Evolutionary conservation across 768 basidiomycete species (phyloP).

Genomic region (Lactarius vividus): DNA sequence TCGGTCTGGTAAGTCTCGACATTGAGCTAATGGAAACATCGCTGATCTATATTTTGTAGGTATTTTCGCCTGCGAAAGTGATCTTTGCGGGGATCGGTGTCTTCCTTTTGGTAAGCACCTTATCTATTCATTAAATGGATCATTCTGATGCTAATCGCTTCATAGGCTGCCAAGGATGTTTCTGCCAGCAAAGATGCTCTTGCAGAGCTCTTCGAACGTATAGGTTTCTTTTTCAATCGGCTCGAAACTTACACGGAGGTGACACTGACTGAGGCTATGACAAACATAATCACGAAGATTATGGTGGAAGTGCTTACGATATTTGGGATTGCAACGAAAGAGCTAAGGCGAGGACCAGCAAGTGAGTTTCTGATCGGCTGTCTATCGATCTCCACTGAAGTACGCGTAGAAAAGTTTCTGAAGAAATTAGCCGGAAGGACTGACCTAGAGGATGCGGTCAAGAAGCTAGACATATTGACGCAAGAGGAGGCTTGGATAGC

Average conservation of each 20-base stretch:
- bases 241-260: not conserved
- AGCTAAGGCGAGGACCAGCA: not conserved
- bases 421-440: not conserved
- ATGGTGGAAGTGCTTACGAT: not conserved
- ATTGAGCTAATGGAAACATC: too few species aligned
- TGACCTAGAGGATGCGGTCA: not conserved
- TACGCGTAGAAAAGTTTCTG: not conserved
- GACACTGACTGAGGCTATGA: not conserved
- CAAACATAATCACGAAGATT: not conserved
- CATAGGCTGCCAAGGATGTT: not conserved
- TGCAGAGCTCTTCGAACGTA: not conserved
- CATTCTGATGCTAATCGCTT: not conserved
- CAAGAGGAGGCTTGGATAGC: not conserved
- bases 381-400: not conserved
- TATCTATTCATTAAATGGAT: not conserved
- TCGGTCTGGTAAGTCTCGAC: too few species aligned
- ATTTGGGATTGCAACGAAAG: not conserved
- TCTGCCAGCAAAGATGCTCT: not conserved
- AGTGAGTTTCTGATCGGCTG: not conserved
- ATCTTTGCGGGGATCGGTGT: not conserved
- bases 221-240: not conserved
- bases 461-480: not conserved
- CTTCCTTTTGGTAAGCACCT: not conserved
- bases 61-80: not conserved
- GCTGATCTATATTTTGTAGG: not conserved